phyloP scores from a whole-genome alignment of 2,329 filamentous ascomycete species.

The Sclerotinia nivalis region DNA sequence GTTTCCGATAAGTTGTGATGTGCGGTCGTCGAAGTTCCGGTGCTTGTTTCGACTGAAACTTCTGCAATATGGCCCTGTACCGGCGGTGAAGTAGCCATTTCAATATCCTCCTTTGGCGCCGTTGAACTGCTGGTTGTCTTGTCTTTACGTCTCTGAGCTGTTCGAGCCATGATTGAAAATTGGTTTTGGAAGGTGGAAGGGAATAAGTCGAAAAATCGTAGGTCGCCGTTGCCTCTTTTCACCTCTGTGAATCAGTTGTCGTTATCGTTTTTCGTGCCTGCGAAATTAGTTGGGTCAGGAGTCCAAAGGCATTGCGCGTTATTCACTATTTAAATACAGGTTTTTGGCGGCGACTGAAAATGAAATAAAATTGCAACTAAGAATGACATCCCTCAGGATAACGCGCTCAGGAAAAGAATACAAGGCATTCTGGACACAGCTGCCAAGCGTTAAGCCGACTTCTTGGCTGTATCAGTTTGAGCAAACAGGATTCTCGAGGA shows the following conservation, averaged over 20 bases:
- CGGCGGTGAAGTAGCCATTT: constrained; percentile 20
- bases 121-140: neutral
- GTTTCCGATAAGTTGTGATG: constrained; percentile 20
- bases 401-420: neutral
- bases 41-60: constrained; percentile 21
- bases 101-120: constrained; percentile 17
- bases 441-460: constrained; percentile 20
- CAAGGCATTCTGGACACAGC: constrained; percentile 13
- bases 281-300: constrained; percentile 1
- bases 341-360: neutral
- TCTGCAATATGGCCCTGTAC: constrained; percentile 11
- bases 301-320: neutral
- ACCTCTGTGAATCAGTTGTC: neutral
- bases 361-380: neutral
- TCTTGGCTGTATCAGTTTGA: constrained; percentile 17
- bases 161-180: constrained; percentile 10
- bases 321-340: neutral
- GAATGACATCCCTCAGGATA: neutral
- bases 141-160: neutral
- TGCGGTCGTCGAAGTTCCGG: constrained; percentile 7
- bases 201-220: neutral
- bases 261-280: constrained; percentile 15
- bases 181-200: neutral
- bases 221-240: neutral
- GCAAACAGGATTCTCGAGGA: neutral